Base-by-base conservation (phyloP, 2,329 filamentous ascomycete genomes). In the Colletotrichum plurivorum region DNA sequence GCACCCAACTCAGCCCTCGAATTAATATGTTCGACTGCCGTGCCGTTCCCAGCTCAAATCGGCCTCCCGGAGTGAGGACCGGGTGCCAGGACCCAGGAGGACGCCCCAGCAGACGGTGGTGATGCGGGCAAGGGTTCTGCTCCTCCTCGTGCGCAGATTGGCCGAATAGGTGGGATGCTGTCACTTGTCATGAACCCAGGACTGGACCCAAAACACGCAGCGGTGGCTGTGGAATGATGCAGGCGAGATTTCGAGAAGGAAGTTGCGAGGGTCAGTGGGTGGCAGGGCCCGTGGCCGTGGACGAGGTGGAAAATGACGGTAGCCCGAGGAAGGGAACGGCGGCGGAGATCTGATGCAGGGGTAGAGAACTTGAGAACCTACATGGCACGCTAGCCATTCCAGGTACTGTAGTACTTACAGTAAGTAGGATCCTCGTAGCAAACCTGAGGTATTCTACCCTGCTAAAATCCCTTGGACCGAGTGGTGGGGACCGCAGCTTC, bases 151-250 rank as follows among this genome's bases (percentile, higher is more conserved):
- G 5, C 41, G 12, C 41, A 22, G 49, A 52, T 52, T 62, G 59
- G 49, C 43, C 48, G 27, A 58, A 27, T 60, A 54, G 55, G 55
- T 63, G 55, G 43, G 31, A 69, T 56, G 55, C 56, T 67, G 51
- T 69, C 67, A 69, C 63, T 69, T 67, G 67, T 69, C 67, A 69
- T 67, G 62, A 61, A 59, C 67, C 67, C 57, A 36, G 62, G n/a
- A 57, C 49, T 43, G 20, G 52, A 36, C 51, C 57, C 41, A 62
- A 64, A 49, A 56, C 39, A 64, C 41, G 27, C 20, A 41, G 36
- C 60, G 61, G 54, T 65, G 46, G 53, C 31, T 59, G 48, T 64
- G 60, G 60, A 39, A 67, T 39, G 52, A 57, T 16, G 46, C 54
- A 54, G 59, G 49, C 59, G 59, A 55, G 62, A 69, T 56, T 61